Base-by-base conservation (phyloP, 1,284 basidiomycete genomes). In the Cryptococcus sp. region DNA sequence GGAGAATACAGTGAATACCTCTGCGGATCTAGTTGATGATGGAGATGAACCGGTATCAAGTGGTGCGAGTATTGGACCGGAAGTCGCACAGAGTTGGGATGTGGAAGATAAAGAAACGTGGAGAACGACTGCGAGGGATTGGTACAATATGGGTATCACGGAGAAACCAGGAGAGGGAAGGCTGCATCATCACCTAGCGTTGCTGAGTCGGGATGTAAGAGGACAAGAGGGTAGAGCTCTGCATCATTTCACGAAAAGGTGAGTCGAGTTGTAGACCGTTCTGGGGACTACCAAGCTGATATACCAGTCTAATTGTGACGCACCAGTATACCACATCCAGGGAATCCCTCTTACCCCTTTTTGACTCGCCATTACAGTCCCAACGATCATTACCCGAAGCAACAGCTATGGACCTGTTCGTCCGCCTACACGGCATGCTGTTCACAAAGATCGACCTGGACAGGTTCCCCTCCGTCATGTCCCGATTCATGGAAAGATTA, bases 181-280 rank as follows among this genome's bases (percentile, higher is more conserved):
- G 64, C 79, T 98, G 49, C 95, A 98, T 72, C 91, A 97, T 72
- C 90, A 97, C 71, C 79, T 98, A n/a, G 96, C 92, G 1, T 76
- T 96, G 56, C 80, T 98, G 49, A 88, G 86, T 65, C 81, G 88
- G 30, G 90, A 93, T 66, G 83, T 83, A 23, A 86, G 88, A 56
- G 83, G 82, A 1, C 90, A 95, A 64, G 93, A 96, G 62, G 75
- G 94, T n/a, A 81, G 86, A 6, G 86, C 86, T 0, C 81, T 97
- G 8, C 95, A 98, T 72, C 95, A 97, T 74, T 95, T 94, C 64
- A 83, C 86, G n/a, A 97, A 97, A 78, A 95, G 90, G 90, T 90
- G 41, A 52, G 82, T 46, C 4, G 13, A 13, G 13, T 23, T 13
- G 36, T 31, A 23, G 37, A 8, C 2, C 30, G 23, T 23, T 23